These are phyloP conservation scores for Volvox africanus DNA, from an alignment of 139 green algal genomes.

Conservation along the genomic window DNA sequence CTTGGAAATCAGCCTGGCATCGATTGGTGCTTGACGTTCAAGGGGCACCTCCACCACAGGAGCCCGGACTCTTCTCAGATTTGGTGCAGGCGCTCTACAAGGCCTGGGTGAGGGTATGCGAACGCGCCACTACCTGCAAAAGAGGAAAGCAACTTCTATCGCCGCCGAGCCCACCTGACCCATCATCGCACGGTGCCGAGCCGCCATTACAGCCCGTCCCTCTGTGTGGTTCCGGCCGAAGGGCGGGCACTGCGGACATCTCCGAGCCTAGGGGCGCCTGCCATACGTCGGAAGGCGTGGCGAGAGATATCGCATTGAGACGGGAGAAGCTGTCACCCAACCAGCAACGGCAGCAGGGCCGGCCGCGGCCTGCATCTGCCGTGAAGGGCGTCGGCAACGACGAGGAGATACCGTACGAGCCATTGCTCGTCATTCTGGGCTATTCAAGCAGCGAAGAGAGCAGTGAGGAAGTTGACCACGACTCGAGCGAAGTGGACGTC, in stretches of 20 bases:
- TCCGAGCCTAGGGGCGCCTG: no score
- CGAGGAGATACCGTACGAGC: conserved; percentile 19
- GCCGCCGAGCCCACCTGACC: neutral
- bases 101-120: neutral
- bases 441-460: neutral
- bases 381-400: neutral
- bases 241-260: neutral
- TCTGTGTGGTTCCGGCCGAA: neutral
- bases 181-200: neutral
- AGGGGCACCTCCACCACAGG: neutral
- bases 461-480: neutral
- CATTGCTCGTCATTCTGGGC: conserved; percentile 22
- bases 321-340: neutral
- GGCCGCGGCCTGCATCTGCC: neutral
- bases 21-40: neutral
- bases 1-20: neutral
- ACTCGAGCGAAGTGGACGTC: neutral
- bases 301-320: neutral
- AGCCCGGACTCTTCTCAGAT: neutral
- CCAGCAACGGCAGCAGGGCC: no score
- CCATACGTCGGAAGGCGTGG: neutral
- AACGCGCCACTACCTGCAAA: neutral
- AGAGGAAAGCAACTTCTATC: neutral
- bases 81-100: neutral
- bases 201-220: no score